Evolutionary conservation across 495 filamentous ascomycete species (phyloP), one percentile per base, ranked within the genome.

Genomic region (Penicillium silybi): DNA sequence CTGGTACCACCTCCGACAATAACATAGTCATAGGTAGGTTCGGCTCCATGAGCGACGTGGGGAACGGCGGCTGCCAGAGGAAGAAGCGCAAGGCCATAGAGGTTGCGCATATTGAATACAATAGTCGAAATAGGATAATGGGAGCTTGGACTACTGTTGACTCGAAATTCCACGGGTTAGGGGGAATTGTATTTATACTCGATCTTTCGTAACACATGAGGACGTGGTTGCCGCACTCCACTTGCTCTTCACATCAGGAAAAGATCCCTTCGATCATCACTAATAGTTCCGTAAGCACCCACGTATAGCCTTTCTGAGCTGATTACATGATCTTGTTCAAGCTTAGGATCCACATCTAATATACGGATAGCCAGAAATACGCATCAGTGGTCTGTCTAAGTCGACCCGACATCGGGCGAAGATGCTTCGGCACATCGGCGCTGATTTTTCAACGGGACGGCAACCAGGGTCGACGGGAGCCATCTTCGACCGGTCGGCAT

Each of bases 1-100:
- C 70, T 64, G 5, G 80, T 82, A 6, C 79, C 79, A 40, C 73
- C 78, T 26, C 80, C 80, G 10, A 79, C 68, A 17, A 82, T 66
- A 16, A 81, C 59, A 42, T 76, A 80, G 62, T 79, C 74, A 48
- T 71, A 74, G 19, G 25, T 41, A 13, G 45, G n/a, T 6, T 38
- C 44, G 4, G 50, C 41, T 23, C 26, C 7, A n/a, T 16, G 44
- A 13, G 44, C 37, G 10, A 23, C n/a, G 20, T 52, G 26, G 2
- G 53, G 50, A 11, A 57, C 43, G 13, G 57, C 57, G 10, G 18
- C 34, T 45, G 46, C 57, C 35, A 60, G 23, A 16, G 53, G 50
- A 27, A 60, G 57, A 25, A 60, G 32, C 17, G 46, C 57, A 7
- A 60, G 54, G 19, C 53, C 17, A 13, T 34, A 35, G 32, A 60